phyloP scores from a whole-genome alignment of 345 rosid genomes.

The Populus ilicifolia region DNA sequence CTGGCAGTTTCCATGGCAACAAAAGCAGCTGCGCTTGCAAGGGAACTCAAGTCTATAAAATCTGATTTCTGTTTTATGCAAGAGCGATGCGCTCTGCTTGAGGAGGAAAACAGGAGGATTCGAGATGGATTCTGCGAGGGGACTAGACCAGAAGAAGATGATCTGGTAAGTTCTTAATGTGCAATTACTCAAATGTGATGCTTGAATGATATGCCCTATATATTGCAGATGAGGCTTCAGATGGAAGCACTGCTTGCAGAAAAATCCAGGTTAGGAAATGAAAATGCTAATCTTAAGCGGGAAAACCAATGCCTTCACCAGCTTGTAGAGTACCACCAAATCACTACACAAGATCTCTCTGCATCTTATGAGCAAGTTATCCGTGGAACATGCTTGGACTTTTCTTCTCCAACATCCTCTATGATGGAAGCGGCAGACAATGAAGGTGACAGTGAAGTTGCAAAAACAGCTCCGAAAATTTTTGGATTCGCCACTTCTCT shows the following conservation, averaged over 20 bases:
- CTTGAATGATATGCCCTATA: not conserved
- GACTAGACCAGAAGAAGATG: slow-evolving; percentile 90
- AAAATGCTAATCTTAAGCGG: slow-evolving; percentile 67
- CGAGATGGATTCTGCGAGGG: slow-evolving; percentile 68
- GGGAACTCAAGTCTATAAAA: slow-evolving; percentile 65
- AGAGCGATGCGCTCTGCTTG: slow-evolving; percentile 69
- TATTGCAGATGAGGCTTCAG: slow-evolving; percentile 78
- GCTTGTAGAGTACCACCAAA: slow-evolving; percentile 79
- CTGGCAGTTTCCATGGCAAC: slow-evolving; percentile 81
- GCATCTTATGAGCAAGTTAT: slow-evolving; percentile 62
- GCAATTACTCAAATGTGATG: not conserved
- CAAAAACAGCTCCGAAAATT: slow-evolving; percentile 14
- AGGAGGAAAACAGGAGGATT: slow-evolving; percentile 83
- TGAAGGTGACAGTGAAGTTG: slow-evolving; percentile 7
- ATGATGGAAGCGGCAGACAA: slow-evolving; percentile 19
- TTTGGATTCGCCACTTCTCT: slow-evolving; percentile 37
- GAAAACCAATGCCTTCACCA: slow-evolving; percentile 91
- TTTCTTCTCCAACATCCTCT: slow-evolving; percentile 55
- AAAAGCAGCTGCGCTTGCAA: slow-evolving; percentile 73
- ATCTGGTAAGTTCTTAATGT: slow-evolving; percentile 44
- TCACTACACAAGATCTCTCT: slow-evolving; percentile 75
- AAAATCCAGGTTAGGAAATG: slow-evolving; percentile 83
- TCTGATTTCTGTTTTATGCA: slow-evolving; percentile 68
- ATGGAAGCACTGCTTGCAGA: slow-evolving; percentile 83
- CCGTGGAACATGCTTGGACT: slow-evolving; percentile 68